Conservation (phyloP, 2,329 filamentous ascomycete species). For the Colletotrichum limetticola region DNA sequence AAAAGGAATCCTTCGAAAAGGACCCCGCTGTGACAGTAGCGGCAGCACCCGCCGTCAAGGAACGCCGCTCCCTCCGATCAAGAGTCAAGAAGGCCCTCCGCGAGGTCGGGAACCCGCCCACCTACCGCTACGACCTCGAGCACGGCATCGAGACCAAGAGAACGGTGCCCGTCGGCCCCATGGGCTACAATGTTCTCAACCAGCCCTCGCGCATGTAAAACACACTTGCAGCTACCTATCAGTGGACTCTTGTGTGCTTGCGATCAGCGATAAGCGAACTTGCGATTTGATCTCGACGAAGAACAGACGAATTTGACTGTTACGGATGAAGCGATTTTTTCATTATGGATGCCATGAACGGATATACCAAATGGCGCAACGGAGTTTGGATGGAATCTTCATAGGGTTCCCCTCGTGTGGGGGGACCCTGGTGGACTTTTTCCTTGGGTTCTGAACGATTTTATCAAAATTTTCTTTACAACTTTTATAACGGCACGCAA, state of each 20-base stretch:
- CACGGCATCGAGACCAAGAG: conserved; percentile 17
- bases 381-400: neutral
- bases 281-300: neutral
- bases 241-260: too few species aligned
- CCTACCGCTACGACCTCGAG: conserved; percentile 31
- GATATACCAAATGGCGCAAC: conserved; percentile 2
- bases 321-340: neutral
- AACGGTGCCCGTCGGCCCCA: conserved; percentile 21
- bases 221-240: too few species aligned
- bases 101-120: conserved; percentile 28
- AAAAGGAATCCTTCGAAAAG: conserved; percentile 23
- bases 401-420: neutral
- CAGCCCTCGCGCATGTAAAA: conserved; percentile 20
- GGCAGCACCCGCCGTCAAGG: neutral
- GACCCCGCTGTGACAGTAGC: neutral
- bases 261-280: neutral
- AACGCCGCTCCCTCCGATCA: conserved; percentile 21
- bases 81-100: conserved; percentile 24
- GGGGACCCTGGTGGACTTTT: conserved; percentile 4
- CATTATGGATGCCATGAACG: neutral
- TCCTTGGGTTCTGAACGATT: neutral
- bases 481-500: neutral
- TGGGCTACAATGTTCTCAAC: conserved; percentile 29
- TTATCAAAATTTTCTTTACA: neutral
- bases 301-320: neutral